Base-by-base conservation (phyloP, 2,329 filamentous ascomycete genomes). In the Colletotrichum phormii region DNA sequence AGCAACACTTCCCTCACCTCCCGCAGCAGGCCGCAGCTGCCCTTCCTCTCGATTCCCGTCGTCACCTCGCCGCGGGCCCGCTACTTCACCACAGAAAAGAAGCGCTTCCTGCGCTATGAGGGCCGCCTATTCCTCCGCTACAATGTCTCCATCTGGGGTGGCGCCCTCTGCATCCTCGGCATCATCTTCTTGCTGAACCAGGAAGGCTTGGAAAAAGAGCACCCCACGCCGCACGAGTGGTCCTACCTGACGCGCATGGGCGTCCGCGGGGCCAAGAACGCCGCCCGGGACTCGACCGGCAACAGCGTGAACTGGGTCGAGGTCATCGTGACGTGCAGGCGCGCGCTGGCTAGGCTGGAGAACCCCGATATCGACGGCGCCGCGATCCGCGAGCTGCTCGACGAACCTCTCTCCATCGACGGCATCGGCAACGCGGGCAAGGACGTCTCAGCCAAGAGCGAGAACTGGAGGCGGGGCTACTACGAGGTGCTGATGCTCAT, bases 191-290 rank as follows among this genome's bases (percentile, higher is more conserved):
- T 92, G 18, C 80, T 95, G 46, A 87, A 93, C 78, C 92, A 95
- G 78, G 94, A 97, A 81, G 85, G 88, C 73, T 86, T 94, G 57
- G 95, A 98, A 83, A 88, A 92, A 60, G 86, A 89, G 64, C 94
- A 92, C 80, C 95, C 95, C 0, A 95, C 94, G 1, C 95, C 96
- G 1, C 88, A 89, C 31, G 95, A 97, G 80, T 98, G 95, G 95
- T 85, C 85, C 0, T 93, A 91, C 81, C 83, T 90, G 75, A 94
- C 93, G 58, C 87, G 95, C 29, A 89, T 93, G 82, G 86, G 88
- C 51, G 87, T 94, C 74, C 89, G 94, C 53, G 88, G 89, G 63
- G 93, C 93, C 4, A 86, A 88, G 77, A 89, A 88, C 67, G 86
- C 89, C 63, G 86, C 90, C 55, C 86, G 87, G 15, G 87, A 89